A percentile compares a stretch with the other conserved stretches of the same genome.
phyloP scores from a whole-genome alignment of 2,329 filamentous ascomycete species.

The Venturia oleaginea region DNA sequence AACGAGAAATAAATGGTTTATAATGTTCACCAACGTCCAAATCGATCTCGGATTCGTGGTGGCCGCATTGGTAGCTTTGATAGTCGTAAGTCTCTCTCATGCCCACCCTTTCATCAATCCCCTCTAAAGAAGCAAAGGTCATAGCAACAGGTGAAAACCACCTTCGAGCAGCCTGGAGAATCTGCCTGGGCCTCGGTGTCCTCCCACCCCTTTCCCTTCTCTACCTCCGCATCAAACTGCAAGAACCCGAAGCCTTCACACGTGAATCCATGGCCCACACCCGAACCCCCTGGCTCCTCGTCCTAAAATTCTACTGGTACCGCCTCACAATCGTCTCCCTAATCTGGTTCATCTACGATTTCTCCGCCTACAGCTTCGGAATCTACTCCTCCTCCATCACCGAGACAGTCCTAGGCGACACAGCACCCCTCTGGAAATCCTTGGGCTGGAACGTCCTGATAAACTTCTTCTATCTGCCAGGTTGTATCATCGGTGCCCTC shows the following conservation, averaged over 20 bases:
- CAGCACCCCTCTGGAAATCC: conserved; percentile 57
- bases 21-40: conserved; percentile 76
- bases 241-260: conserved; percentile 71
- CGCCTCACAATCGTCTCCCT: conserved; percentile 60
- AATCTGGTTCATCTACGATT: conserved; percentile 70
- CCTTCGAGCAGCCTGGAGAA: conserved; percentile 69
- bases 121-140: conserved; percentile 31
- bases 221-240: conserved; percentile 60
- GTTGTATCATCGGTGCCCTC: conserved; percentile 68
- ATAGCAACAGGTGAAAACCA: conserved; percentile 48
- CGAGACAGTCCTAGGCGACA: conserved; percentile 49
- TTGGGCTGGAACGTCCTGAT: conserved; percentile 87
- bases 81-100: conserved; percentile 38
- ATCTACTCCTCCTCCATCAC: conserved; percentile 77
- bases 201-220: conserved; percentile 68
- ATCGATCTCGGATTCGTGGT: conserved; percentile 81
- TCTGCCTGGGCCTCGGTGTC: conserved; percentile 67
- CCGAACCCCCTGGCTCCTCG: conserved; percentile 43
- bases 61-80: conserved; percentile 66
- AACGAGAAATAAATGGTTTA: conserved; percentile 75
- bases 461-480: conserved; percentile 83
- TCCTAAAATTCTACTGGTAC: conserved; percentile 61
- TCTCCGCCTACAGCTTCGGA: conserved; percentile 68
- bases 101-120: neutral
- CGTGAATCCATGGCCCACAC: conserved; percentile 54